Base-by-base conservation (phyloP, 1,284 basidiomycete species). In the Papiliotrema laurentii region DNA sequence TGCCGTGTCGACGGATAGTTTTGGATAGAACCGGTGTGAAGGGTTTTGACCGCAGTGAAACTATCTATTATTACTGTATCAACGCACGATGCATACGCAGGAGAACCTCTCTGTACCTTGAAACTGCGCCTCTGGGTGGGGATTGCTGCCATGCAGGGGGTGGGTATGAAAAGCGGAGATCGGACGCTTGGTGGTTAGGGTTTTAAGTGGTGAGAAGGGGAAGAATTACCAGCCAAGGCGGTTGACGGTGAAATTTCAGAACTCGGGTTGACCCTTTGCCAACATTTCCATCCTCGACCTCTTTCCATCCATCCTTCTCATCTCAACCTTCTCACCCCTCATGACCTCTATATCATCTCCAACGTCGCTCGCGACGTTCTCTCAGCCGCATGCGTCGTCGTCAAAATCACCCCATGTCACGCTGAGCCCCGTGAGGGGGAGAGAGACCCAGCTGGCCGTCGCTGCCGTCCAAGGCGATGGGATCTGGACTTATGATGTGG, bases 401-500 rank as follows among this genome's bases (percentile, higher is more conserved):
- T 66, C 66, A 1, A 68, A 66, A 39, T 27, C 46, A 7, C 26
- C 51, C 30, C 69, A 71, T 53, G 55, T 72, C 16, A 47, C 60
- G 1, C 57, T 74, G 3, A 61, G 51, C 36, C 63, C 67, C 1
- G 71, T 74, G 3, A 37, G 56, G 14, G 66, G 66, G 4, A 61
- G 62, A 22, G 54, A 64, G 36, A 54, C 56, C 3, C 43, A 56
- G 42, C 53, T 63, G 42, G 69, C 68, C 0, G 69, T 74, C 0
- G 68, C 68, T 28, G 71, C 69, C 33, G 73, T 73, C 31, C 66
- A 68, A 55, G 73, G 71, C 4, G 71, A 72, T 52, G 73, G 71
- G 4, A 54, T 74, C 16, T 74, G 73, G 73, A 73, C 69, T 1
- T 72, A 74, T 47, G 71, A 74, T 53, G 73, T 74, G 60, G 62